Evolutionary conservation across 164 flowering plant genomes (phyloP).

Genomic region (Dillenia suffruticosa): DNA sequence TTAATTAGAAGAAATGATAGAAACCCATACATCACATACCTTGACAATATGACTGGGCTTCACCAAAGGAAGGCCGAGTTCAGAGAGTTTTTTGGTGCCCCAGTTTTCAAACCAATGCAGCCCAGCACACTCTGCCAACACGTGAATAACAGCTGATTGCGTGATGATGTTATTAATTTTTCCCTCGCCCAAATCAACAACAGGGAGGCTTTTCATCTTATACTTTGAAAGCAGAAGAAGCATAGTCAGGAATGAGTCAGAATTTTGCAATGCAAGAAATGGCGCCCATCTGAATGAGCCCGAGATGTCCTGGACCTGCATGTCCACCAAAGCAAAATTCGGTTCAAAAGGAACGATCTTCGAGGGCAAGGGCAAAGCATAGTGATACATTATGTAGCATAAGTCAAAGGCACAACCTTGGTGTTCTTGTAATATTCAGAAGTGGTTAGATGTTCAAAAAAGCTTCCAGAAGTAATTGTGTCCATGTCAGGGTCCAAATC

Average conservation of each 20-base stretch:
- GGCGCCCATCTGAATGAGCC: slow-evolving; percentile 99
- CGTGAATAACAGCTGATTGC: slow-evolving; percentile 90
- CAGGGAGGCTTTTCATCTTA: slow-evolving; percentile 97
- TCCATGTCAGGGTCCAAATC: slow-evolving; percentile 44
- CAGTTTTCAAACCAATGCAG: slow-evolving; percentile 94
- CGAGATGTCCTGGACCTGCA: slow-evolving; percentile 84
- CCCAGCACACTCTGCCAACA: slow-evolving; percentile 92
- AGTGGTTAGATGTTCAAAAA: slow-evolving; percentile 72
- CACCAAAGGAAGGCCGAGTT: slow-evolving; percentile 84
- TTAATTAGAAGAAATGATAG: no score
- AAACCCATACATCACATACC: slow-evolving; percentile 28
- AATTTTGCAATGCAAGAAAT: slow-evolving; percentile 83
- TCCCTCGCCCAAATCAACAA: slow-evolving; percentile 72
- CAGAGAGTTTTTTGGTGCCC: slow-evolving; percentile 77
- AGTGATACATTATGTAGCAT: not conserved
- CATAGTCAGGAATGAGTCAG: slow-evolving; percentile 88
- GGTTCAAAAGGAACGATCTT: no score
- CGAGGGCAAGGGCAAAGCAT: not conserved
- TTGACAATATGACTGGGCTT: slow-evolving; percentile 42
- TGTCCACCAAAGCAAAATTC: not conserved
- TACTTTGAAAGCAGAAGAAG: slow-evolving; percentile 88
- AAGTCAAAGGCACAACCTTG: slow-evolving; percentile 35
- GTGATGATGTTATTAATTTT: slow-evolving; percentile 79
- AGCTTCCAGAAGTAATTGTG: slow-evolving; percentile 56
- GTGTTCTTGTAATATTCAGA: slow-evolving; percentile 85